Percentiles rank a stretch among this genome's conserved stretches.
These are phyloP conservation scores for Saccharomyces hybrid DNA, from an alignment of 1,139 yeast genomes.

Conservation along the genomic window DNA sequence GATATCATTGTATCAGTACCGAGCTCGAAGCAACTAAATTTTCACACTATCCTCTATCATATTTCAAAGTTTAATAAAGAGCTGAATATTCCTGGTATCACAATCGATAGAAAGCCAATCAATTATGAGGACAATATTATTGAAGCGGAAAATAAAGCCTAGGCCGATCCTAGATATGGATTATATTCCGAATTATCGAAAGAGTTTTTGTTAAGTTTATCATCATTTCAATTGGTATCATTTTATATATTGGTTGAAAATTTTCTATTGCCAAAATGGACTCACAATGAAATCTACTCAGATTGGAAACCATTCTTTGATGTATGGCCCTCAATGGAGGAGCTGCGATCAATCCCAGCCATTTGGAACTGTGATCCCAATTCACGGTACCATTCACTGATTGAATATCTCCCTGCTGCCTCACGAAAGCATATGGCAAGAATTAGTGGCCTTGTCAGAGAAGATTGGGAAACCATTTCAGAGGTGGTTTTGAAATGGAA, in stretches of 20 bases:
- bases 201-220: slow-evolving; percentile 20
- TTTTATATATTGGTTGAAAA: slow-evolving; percentile 45
- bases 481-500: slow-evolving; percentile 18
- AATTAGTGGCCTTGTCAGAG: slow-evolving; percentile 13
- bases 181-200: slow-evolving; percentile 24
- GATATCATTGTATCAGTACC: slow-evolving; percentile 51
- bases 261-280: slow-evolving; percentile 22
- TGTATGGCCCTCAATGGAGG: slow-evolving; percentile 46
- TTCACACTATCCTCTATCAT: slow-evolving; percentile 45
- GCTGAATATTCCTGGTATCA: slow-evolving; percentile 22
- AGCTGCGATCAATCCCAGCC: slow-evolving; percentile 45
- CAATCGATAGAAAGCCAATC: slow-evolving; percentile 14
- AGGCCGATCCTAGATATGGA: slow-evolving; percentile 23
- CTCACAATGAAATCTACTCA: slow-evolving; percentile 34
- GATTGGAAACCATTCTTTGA: slow-evolving; percentile 61
- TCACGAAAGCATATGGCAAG: slow-evolving; percentile 17
- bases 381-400: slow-evolving; percentile 8
- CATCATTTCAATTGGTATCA: slow-evolving; percentile 38
- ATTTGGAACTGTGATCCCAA: slow-evolving; percentile 37
- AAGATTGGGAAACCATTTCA: slow-evolving; percentile 22
- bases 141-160: neutral
- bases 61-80: slow-evolving; percentile 32
- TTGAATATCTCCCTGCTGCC: slow-evolving; percentile 25
- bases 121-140: slow-evolving; percentile 7
- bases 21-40: slow-evolving; percentile 52